Percentiles rank a stretch among this genome's conserved stretches.
These are phyloP conservation scores for Phytophthora podocarpi DNA, from an alignment of 352 stramenopile species.

Conservation along the genomic window DNA sequence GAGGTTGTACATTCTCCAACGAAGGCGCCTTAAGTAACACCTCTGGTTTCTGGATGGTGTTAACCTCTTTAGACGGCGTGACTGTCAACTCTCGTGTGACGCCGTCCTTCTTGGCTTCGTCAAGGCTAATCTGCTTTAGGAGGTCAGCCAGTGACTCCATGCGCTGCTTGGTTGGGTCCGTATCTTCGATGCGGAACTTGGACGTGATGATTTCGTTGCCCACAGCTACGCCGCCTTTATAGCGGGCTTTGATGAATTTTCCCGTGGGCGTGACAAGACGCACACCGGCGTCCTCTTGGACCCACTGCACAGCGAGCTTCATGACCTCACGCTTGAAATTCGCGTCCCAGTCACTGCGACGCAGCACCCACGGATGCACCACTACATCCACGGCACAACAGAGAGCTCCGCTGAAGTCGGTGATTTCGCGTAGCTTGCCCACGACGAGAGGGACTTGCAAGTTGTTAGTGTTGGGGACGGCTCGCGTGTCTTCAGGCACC, in stretches of 20 bases:
- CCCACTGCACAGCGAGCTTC: constrained; percentile 81
- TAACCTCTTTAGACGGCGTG: constrained; percentile 17
- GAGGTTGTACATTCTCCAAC: constrained; percentile 1
- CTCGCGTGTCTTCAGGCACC: constrained; percentile 63
- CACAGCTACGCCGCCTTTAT: constrained; percentile 74
- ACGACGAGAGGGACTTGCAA: constrained; percentile 80
- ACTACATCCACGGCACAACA: constrained; percentile 70
- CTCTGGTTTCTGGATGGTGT: background rate
- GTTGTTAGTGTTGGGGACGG: constrained; percentile 72
- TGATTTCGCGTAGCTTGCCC: constrained; percentile 56
- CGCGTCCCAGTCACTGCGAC: constrained; percentile 71
- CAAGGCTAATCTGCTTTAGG: constrained; percentile 54
- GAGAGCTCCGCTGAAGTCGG: constrained; percentile 45
- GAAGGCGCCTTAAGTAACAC: constrained; percentile 16
- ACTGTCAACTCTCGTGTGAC: constrained; percentile 13
- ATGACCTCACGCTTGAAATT: constrained; percentile 86
- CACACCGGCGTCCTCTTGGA: constrained; percentile 67
- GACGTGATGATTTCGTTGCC: constrained; percentile 75
- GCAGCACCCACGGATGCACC: constrained; percentile 80
- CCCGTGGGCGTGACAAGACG: constrained; percentile 43
- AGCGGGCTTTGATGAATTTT: constrained; percentile 87
- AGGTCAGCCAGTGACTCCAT: constrained; percentile 60
- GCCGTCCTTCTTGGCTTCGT: constrained; percentile 26
- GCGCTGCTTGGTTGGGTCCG: constrained; percentile 22
- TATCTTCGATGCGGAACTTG: constrained; percentile 71